Conservation (phyloP, 2,329 filamentous ascomycete genomes). For the Exophiala phaeomuriformis region DNA sequence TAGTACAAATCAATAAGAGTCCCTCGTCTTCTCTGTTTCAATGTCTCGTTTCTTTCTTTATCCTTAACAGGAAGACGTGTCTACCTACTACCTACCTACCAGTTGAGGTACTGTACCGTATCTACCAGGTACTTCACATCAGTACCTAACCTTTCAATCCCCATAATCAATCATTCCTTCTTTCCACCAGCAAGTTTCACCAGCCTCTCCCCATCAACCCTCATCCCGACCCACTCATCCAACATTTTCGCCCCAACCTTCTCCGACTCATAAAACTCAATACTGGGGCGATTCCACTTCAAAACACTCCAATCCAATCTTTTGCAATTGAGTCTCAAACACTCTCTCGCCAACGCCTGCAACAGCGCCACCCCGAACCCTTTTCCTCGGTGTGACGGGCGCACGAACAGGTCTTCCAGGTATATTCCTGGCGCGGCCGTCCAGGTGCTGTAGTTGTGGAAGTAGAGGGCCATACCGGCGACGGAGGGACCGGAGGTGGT, state of each 20-base stretch:
- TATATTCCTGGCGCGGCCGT: slow-evolving; percentile 79
- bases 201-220: slow-evolving; percentile 42
- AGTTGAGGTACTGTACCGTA: too few species aligned
- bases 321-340: slow-evolving; percentile 61
- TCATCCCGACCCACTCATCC: slow-evolving; percentile 47
- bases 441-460: slow-evolving; percentile 96
- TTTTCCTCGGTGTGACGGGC: slow-evolving; percentile 59
- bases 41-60: too few species aligned
- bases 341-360: slow-evolving; percentile 69
- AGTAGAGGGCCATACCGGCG: slow-evolving; percentile 81
- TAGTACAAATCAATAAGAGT: too few species aligned
- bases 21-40: too few species aligned
- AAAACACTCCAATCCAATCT: slow-evolving; percentile 85
- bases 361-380: slow-evolving; percentile 76
- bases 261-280: slow-evolving; percentile 65
- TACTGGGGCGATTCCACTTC: slow-evolving; percentile 86
- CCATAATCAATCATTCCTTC: not conserved
- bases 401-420: slow-evolving; percentile 87
- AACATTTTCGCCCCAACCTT: slow-evolving; percentile 38
- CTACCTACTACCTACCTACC: too few species aligned
- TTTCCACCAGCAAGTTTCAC: slow-evolving; percentile 31
- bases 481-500: not conserved
- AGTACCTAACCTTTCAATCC: not conserved
- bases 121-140: too few species aligned
- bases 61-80: too few species aligned